phyloP scores from a whole-genome alignment of 257 asterid species.

The Primulina tabacum region DNA sequence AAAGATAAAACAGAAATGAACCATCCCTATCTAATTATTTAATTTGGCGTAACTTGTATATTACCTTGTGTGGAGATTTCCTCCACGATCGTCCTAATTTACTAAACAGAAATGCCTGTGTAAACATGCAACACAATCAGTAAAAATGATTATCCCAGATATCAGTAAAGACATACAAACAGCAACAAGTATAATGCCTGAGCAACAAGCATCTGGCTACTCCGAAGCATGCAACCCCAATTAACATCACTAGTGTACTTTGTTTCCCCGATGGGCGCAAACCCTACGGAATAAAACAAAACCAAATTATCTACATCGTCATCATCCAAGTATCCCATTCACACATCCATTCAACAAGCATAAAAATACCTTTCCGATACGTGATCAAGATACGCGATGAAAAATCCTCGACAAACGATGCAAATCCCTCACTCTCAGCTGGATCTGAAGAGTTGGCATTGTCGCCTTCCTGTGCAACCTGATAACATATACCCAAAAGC shows the following conservation, averaged over 20 bases:
- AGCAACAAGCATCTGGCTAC: constrained; percentile 99
- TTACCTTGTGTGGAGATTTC: constrained; percentile 70
- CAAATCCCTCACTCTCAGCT: constrained; percentile 80
- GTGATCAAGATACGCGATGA: constrained; percentile 82
- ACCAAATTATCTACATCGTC: constrained; percentile 6
- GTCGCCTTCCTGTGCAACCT: constrained; percentile 56
- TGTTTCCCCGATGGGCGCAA: constrained; percentile 66
- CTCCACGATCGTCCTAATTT: constrained; percentile 94
- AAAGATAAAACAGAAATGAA: neutral
- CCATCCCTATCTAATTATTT: neutral
- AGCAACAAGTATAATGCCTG: constrained; percentile 50
- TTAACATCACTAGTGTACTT: constrained; percentile 79
- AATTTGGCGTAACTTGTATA: neutral
- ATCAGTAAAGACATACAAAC: constrained; percentile 16
- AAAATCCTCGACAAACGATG: constrained; percentile 86
- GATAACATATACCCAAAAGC: constrained; percentile 88
- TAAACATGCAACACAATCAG: constrained; percentile 18
- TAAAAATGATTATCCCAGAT: constrained; percentile 9
- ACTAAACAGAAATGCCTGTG: constrained; percentile 78
- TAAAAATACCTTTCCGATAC: constrained; percentile 74
- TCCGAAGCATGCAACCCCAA: constrained; percentile 99
- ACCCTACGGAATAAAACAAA: constrained; percentile 49
- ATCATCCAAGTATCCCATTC: neutral
- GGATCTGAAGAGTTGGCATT: constrained; percentile 60
- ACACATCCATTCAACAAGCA: neutral